Percentiles rank a stretch among this genome's conserved stretches.
These are phyloP conservation scores for Odonthalia washingtoniensis DNA, from an alignment of 31 red algal species.

Conservation along the genomic window DNA sequence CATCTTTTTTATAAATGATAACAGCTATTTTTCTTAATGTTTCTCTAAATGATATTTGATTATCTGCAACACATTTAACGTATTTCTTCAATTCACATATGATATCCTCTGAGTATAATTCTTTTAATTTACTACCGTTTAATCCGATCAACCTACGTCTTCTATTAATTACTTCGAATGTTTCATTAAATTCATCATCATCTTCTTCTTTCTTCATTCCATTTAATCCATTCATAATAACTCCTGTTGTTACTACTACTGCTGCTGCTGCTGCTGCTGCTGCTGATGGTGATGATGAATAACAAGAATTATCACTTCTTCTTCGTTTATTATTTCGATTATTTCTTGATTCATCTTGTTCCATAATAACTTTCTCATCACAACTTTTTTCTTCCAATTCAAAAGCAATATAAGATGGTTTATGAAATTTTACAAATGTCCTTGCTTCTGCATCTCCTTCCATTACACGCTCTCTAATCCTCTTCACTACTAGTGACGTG, in stretches of 20 bases:
- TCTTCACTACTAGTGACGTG: constrained; percentile 23
- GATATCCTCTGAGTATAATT: constrained; percentile 48
- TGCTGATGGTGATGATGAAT: too few relatives aligned
- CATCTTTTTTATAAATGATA: constrained; percentile 62
- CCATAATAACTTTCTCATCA: background rate
- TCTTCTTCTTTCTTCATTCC: constrained; percentile 18
- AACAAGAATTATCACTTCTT: too few relatives aligned
- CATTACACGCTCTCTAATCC: constrained; percentile 58
- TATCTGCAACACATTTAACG: constrained; percentile 31
- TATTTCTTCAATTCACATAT: constrained; percentile 39
- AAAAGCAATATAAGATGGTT: too few relatives aligned
- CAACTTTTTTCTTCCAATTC: too few relatives aligned
- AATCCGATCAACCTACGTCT: constrained; percentile 49
- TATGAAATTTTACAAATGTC: constrained; percentile 57
- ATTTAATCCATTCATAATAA: too few relatives aligned
- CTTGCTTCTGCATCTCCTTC: constrained; percentile 53
- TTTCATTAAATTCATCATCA: constrained; percentile 39
- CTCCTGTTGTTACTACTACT: too few relatives aligned
- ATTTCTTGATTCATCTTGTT: background rate
- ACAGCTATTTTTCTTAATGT: constrained; percentile 55
- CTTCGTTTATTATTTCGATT: too few relatives aligned
- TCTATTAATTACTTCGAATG: constrained; percentile 53
- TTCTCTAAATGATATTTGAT: constrained; percentile 60
- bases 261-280: too few relatives aligned
- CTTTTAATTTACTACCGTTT: constrained; percentile 54